Percentiles rank a stretch among this genome's conserved stretches.
Conservation (phyloP, 2,329 filamentous ascomycete genomes). For the Aspergillus sp. region DNA sequence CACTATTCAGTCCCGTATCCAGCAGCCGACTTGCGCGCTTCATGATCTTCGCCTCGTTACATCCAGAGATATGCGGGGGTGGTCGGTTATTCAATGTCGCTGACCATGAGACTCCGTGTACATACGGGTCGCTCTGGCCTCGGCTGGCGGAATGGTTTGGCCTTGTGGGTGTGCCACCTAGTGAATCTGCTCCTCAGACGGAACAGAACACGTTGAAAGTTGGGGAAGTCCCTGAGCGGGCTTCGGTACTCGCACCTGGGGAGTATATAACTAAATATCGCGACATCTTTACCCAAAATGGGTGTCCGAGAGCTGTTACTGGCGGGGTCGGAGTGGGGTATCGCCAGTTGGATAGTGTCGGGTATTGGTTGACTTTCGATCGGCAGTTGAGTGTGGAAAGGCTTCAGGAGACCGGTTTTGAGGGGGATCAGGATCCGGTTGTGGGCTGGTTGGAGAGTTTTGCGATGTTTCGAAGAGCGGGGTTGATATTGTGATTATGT, state of each 20-base stretch:
- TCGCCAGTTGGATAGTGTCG: conserved; percentile 47
- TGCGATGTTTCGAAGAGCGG: conserved; percentile 44
- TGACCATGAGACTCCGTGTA: conserved; percentile 25
- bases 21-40: conserved; percentile 30
- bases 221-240: neutral
- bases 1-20: conserved; percentile 30
- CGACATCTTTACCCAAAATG: conserved; percentile 32
- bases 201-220: neutral
- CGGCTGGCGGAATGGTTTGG: conserved; percentile 33
- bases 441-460: conserved; percentile 49
- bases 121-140: conserved; percentile 31
- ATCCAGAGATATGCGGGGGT: conserved; percentile 25
- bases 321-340: conserved; percentile 42
- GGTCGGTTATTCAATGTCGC: conserved; percentile 32
- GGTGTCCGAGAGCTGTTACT: conserved; percentile 24
- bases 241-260: conserved; percentile 11
- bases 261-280: conserved; percentile 31
- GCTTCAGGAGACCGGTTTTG: conserved; percentile 44
- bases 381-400: conserved; percentile 49
- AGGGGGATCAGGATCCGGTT: conserved; percentile 39
- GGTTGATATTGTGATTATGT: conserved; percentile 39
- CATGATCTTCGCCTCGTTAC: conserved; percentile 31
- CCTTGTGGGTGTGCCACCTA: conserved; percentile 27
- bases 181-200: neutral
- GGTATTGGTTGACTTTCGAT: conserved; percentile 52